Evolutionary conservation across 345 rosid species (phyloP).

Genomic region (Xanthoceras sorbifolium): DNA sequence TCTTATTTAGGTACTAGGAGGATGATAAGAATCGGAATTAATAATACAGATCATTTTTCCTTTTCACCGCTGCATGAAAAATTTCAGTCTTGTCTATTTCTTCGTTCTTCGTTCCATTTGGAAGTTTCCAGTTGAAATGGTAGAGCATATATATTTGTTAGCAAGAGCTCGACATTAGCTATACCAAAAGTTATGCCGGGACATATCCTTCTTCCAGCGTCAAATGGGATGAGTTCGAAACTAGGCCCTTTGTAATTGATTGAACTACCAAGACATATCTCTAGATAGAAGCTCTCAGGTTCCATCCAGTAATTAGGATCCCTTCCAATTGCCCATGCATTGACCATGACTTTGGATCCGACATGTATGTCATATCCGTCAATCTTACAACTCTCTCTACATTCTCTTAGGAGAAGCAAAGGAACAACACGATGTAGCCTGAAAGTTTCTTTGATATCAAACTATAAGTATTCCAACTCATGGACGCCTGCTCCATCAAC

Average conservation of each 20-base stretch:
- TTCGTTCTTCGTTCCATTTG: too few relatives aligned
- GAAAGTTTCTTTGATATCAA: constrained; percentile 7
- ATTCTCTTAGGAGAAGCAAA: constrained; percentile 36
- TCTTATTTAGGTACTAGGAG: too few relatives aligned
- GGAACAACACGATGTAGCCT: constrained; percentile 34
- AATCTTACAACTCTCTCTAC: neutral
- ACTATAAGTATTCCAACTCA: constrained; percentile 29
- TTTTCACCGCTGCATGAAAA: too few relatives aligned
- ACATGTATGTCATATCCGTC: constrained; percentile 20
- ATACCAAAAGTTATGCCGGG: neutral
- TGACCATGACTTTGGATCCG: constrained; percentile 22
- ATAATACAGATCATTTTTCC: too few relatives aligned
- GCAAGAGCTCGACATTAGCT: too few relatives aligned
- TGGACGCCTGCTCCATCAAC: constrained; percentile 25
- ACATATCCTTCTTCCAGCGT: neutral
- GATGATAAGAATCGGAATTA: too few relatives aligned
- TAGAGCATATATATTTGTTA: too few relatives aligned
- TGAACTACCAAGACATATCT: constrained; percentile 22
- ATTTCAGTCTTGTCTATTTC: too few relatives aligned
- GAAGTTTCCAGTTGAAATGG: too few relatives aligned
- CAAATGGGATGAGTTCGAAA: constrained; percentile 24
- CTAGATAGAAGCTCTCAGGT: constrained; percentile 23
- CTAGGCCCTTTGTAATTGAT: constrained; percentile 24
- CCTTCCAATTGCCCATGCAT: constrained; percentile 32
- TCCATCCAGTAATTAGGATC: constrained; percentile 31